Percentiles rank a stretch among this genome's conserved stretches.
These are phyloP conservation scores for Vigna nakashimae DNA, from an alignment of 306 rosid genomes.

Conservation along the genomic window DNA sequence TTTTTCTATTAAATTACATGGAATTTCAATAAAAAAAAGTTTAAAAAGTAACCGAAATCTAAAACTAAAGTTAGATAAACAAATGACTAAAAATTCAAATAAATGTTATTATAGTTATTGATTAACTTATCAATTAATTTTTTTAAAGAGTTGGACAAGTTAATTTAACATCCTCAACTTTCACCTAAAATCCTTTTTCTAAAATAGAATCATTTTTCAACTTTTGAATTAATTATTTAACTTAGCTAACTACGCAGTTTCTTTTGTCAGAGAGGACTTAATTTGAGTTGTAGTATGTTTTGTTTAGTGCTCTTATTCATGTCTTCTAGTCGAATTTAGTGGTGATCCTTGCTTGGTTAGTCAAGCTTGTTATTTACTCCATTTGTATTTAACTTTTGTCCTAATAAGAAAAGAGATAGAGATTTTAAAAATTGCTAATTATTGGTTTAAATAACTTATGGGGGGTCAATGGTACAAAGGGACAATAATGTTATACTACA, in stretches of 20 bases:
- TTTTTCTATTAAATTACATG: not conserved
- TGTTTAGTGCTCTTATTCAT: not conserved
- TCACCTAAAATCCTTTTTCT: not conserved
- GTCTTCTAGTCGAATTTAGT: not conserved
- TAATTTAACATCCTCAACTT: no score
- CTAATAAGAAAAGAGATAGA: not conserved
- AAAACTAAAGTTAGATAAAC: not conserved
- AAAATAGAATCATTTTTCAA: not conserved
- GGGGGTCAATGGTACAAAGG: constrained; percentile 26
- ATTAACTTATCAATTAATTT: not conserved
- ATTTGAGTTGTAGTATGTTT: not conserved
- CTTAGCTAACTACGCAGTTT: not conserved
- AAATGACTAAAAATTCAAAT: not conserved
- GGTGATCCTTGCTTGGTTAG: constrained; percentile 8
- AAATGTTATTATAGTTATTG: not conserved
- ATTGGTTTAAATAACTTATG: not conserved
- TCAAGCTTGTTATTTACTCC: not conserved
- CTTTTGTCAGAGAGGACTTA: not conserved
- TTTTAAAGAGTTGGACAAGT: no score
- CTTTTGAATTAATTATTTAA: not conserved
- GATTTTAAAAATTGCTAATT: not conserved
- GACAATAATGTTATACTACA: constrained; percentile 2
- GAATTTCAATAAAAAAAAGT: not conserved
- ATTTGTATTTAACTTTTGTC: not conserved
- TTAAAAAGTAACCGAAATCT: not conserved